A percentile compares a stretch with the other conserved stretches of the same genome.
Conservation (phyloP, 805 yeast species). For the Sugiyamaella floridensis region DNA sequence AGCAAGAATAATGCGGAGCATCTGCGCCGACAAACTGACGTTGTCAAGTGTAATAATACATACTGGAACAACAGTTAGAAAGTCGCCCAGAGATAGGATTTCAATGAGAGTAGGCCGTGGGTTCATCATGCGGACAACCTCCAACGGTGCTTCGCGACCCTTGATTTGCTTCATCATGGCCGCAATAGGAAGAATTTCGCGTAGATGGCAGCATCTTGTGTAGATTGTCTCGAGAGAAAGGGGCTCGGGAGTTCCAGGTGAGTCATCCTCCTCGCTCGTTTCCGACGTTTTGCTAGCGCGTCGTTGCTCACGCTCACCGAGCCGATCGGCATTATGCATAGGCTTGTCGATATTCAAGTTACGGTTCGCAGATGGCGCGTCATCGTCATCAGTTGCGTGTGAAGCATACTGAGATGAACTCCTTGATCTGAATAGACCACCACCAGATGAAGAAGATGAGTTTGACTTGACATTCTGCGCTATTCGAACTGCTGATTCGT, state of each 20-base stretch:
- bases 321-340: conserved; percentile 9
- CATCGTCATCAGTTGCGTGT: conserved; percentile 15
- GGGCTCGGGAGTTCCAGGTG: conserved; percentile 20
- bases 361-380: conserved; percentile 1
- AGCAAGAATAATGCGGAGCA: conserved; percentile 66
- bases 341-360: conserved; percentile 17
- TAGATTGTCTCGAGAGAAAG: conserved; percentile 64
- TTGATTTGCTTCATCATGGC: conserved; percentile 77
- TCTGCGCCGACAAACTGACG: conserved; percentile 62
- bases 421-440: conserved; percentile 1
- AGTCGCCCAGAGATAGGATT: conserved; percentile 81
- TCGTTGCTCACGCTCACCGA: neutral
- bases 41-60: conserved; percentile 73
- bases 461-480: conserved; percentile 12
- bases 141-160: conserved; percentile 69
- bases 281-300: neutral
- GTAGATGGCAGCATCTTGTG: conserved; percentile 85
- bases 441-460: neutral
- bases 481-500: conserved; percentile 19
- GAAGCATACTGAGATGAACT: conserved; percentile 6
- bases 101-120: conserved; percentile 90
- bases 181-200: conserved; percentile 89
- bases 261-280: conserved; percentile 19
- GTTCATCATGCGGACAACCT: conserved; percentile 64
- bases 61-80: conserved; percentile 77